These are phyloP conservation scores for Pichiaceae sp. DNA, from an alignment of 1,139 yeast genomes.

Conservation along the genomic window DNA sequence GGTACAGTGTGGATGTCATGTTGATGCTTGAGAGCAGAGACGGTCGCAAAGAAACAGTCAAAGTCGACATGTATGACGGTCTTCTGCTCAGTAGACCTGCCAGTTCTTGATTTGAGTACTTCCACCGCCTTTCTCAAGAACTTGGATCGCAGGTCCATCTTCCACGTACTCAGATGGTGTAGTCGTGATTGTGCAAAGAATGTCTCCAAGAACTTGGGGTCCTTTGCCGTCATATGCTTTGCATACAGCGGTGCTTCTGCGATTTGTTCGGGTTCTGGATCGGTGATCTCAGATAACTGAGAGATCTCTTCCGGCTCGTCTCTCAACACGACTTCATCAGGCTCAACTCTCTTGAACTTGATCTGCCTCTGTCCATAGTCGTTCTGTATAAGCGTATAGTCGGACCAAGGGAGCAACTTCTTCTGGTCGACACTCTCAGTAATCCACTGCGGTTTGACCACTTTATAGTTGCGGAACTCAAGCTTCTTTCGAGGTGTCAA, in stretches of 20 bases:
- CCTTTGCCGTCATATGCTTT: constrained; percentile 44
- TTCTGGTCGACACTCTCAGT: constrained; percentile 47
- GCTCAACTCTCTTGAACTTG: constrained; percentile 15
- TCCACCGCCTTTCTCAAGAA: constrained; percentile 39
- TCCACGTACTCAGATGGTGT: constrained; percentile 86
- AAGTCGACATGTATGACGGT: constrained; percentile 77
- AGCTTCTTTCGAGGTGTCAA: constrained; percentile 68
- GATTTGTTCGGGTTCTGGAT: constrained; percentile 8
- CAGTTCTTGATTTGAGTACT: constrained; percentile 9
- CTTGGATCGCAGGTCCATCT: constrained; percentile 58
- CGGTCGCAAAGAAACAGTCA: constrained; percentile 91
- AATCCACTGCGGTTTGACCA: constrained; percentile 81
- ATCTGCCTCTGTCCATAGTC: constrained; percentile 44
- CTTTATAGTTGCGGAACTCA: constrained; percentile 60
- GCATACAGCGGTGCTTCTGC: constrained; percentile 4
- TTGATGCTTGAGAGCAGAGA: constrained; percentile 47
- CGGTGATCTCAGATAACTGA: constrained; percentile 15
- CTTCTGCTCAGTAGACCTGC: constrained; percentile 4
- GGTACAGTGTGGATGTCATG: constrained; percentile 57
- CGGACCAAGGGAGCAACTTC: constrained; percentile 56
- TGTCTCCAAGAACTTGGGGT: constrained; percentile 63
- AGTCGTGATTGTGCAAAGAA: constrained; percentile 78
- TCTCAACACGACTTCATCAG: constrained; percentile 3
- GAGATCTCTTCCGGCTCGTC: constrained; percentile 4
- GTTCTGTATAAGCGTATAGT: constrained; percentile 47